phyloP scores from a whole-genome alignment of 2,329 filamentous ascomycete genomes.

The Torrubiellomyces zombiae region DNA sequence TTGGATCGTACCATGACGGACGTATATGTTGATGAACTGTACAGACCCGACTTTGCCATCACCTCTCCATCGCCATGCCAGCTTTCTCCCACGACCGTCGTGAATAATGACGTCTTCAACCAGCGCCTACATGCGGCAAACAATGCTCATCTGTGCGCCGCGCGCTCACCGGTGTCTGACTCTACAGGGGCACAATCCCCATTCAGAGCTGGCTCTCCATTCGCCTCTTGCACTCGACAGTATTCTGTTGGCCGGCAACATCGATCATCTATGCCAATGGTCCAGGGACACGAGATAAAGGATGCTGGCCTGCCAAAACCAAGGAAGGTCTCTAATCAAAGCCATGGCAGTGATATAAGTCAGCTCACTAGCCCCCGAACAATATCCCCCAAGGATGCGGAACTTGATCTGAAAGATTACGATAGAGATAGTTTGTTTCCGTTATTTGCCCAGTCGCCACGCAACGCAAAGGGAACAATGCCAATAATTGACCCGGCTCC shows the following conservation, averaged over 20 bases:
- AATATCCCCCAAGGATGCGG: slow-evolving; percentile 85
- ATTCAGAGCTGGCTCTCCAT: slow-evolving; percentile 56
- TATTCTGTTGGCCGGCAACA: too few species aligned
- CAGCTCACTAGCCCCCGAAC: too few species aligned
- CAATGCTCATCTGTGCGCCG: slow-evolving; percentile 49
- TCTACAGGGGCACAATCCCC: slow-evolving; percentile 56
- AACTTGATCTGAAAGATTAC: slow-evolving; percentile 67
- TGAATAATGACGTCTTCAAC: slow-evolving; percentile 44
- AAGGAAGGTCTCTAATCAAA: too few species aligned
- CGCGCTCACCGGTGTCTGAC: slow-evolving; percentile 29
- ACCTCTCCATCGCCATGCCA: slow-evolving; percentile 37
- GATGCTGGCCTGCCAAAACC: too few species aligned
- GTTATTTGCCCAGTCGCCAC: slow-evolving; percentile 57
- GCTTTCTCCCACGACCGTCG: slow-evolving; percentile 29
- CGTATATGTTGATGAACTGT: slow-evolving; percentile 69
- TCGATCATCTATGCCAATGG: too few species aligned
- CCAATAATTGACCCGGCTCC: too few species aligned
- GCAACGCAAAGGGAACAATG: too few species aligned
- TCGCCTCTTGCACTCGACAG: too few species aligned
- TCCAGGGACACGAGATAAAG: too few species aligned
- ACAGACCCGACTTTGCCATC: slow-evolving; percentile 51
- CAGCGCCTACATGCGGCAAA: slow-evolving; percentile 68
- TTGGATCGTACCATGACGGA: slow-evolving; percentile 77
- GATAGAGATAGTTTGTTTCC: slow-evolving; percentile 56
- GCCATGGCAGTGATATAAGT: too few species aligned